Percentiles rank a stretch among this genome's conserved stretches.
These are phyloP conservation scores for Phialophora verrucosa DNA, from an alignment of 2,329 filamentous ascomycete genomes.

Conservation along the genomic window DNA sequence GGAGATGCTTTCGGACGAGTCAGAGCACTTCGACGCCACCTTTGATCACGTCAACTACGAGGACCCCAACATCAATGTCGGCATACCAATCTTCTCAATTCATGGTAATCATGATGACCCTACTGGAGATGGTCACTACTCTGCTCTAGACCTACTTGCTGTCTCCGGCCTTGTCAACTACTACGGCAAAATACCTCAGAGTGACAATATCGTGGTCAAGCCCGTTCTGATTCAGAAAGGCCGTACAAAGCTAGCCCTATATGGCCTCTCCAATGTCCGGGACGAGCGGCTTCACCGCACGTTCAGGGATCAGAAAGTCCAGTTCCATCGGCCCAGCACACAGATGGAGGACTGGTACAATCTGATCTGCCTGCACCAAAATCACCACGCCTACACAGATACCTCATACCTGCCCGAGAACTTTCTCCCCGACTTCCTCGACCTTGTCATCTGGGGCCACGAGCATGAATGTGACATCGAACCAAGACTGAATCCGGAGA, in stretches of 20 bases:
- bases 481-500: conserved; percentile 80
- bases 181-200: conserved; percentile 88
- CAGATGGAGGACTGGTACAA: conserved; percentile 95
- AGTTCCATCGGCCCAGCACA: conserved; percentile 82
- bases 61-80: conserved; percentile 94
- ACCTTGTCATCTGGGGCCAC: conserved; percentile 94
- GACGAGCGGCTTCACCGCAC: conserved; percentile 94
- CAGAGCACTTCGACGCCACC: conserved; percentile 84
- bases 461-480: conserved; percentile 96
- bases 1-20: conserved; percentile 91
- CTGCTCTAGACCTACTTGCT: conserved; percentile 88
- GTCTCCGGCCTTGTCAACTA: conserved; percentile 93
- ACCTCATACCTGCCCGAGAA: conserved; percentile 95
- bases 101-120: conserved; percentile 99
- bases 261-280: conserved; percentile 92
- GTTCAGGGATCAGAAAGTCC: conserved; percentile 90
- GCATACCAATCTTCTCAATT: conserved; percentile 96
- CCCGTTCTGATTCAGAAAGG: conserved; percentile 94
- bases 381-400: conserved; percentile 88
- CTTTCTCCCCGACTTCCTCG: conserved; percentile 87
- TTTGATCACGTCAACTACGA: conserved; percentile 98
- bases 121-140: conserved; percentile 91
- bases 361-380: conserved; percentile 91
- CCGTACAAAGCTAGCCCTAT: conserved; percentile 86
- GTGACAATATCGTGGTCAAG: conserved; percentile 91